Base-by-base conservation (phyloP, 225 moss, liverwort and hornwort species). In the Anthoceros angustus region DNA sequence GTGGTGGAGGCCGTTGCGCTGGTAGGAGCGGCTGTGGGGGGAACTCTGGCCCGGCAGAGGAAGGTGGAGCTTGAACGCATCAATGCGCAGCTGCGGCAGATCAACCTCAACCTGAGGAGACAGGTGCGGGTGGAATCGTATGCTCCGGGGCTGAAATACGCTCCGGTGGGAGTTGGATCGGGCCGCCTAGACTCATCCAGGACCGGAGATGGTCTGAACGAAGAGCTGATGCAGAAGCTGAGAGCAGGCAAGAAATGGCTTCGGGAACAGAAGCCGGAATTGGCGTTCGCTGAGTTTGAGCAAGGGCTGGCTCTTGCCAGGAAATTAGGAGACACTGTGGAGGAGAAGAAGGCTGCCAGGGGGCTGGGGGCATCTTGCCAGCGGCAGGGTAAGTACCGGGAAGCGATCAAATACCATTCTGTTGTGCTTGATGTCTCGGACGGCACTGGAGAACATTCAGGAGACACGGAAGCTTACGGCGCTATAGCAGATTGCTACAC, bases 401-500 rank as follows among this genome's bases (percentile, higher is more conserved):
- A 92, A 45, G 98, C 92, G 25, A 89, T 98, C 40, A 89, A 83
- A 45, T 82, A 89, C 73, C 98, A 98, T 73, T 77, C 79, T 64
- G 42, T 85, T 71, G 98, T 98, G 40, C 68, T 98, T 67, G 64
- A 70, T 64, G 78, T 84, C 69, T 92, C 98, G 26, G 78, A 79
- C 67, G 76, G 74, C 63, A 89, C 83, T 64, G 72, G 80, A 39
- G 98, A 98, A 73, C 72, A 70, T 39, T 80, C 87, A 39, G 98
- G 98, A 62, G 80, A 84, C 60, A 98, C 92, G n/a, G 98, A 98
- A 73, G 98, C 98, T 15, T 92, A 82, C 70, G 98, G 98, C 41
- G 98, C 98, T 42, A 89, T 98, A 16, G 98, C 92, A 23, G 98
- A 98, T 76, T 92, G 92, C 69, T 98, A 76, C 69, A 92, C 92